Evolutionary conservation across 139 green algal genomes (phyloP).

Genomic region (Nannochloris sp.): DNA sequence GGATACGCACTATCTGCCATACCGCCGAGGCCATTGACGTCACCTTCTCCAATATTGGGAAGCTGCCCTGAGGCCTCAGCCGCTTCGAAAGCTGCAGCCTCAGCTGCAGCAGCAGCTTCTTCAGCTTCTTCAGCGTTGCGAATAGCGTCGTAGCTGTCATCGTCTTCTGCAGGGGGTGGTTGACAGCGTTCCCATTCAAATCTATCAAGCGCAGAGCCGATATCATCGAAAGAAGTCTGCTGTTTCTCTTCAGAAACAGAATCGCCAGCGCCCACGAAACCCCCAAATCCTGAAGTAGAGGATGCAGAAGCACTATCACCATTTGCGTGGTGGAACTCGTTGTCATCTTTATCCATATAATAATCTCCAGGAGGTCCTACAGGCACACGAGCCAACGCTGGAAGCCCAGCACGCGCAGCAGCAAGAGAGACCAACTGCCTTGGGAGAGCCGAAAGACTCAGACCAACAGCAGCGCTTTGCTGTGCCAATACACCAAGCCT

Average conservation of each 20-base stretch:
- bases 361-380: not conserved
- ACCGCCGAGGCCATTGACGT: no score
- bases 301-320: not conserved
- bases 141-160: conserved; percentile 10
- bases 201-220: not conserved
- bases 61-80: no score
- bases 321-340: not conserved
- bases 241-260: not conserved
- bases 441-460: not conserved
- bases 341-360: not conserved
- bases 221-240: conserved; percentile 6
- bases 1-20: no score
- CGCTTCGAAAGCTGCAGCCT: not conserved
- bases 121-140: not conserved
- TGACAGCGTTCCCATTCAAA: not conserved
- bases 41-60: no score
- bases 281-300: not conserved
- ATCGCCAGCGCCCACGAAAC: not conserved
- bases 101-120: no score
- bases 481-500: conserved; percentile 11
- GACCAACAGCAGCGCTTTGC: not conserved
- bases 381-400: not conserved
- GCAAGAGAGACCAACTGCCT: conserved; percentile 15
- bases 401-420: conserved; percentile 7
- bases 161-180: not conserved